phyloP scores from a whole-genome alignment of 352 stramenopile species.

The Pilasporangium apinafurcum region DNA sequence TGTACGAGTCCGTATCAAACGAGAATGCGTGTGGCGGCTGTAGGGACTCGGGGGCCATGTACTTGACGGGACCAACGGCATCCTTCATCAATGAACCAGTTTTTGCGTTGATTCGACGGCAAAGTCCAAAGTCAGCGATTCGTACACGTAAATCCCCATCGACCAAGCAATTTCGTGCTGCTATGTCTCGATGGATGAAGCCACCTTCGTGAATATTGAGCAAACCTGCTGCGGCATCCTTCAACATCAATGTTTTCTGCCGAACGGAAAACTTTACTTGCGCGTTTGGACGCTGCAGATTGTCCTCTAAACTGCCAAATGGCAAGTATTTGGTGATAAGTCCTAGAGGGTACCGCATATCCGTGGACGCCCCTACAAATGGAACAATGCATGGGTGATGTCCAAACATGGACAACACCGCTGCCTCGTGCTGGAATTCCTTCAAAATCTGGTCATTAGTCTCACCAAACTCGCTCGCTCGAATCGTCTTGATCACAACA shows the following conservation, averaged over 20 bases:
- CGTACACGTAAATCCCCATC: slow-evolving; percentile 53
- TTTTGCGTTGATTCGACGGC: slow-evolving; percentile 51
- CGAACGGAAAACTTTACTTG: slow-evolving; percentile 16
- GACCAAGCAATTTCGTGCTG: slow-evolving; percentile 73
- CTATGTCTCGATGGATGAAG: slow-evolving; percentile 79
- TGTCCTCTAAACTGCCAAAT: slow-evolving; percentile 68
- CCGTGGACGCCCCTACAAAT: slow-evolving; percentile 74
- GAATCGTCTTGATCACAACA: slow-evolving; percentile 81
- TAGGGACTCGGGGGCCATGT: slow-evolving; percentile 79
- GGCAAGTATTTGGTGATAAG: slow-evolving; percentile 74
- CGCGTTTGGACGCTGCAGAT: slow-evolving; percentile 30
- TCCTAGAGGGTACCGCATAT: slow-evolving; percentile 53
- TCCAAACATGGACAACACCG: slow-evolving; percentile 76
- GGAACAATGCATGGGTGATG: slow-evolving; percentile 77
- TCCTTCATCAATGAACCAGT: slow-evolving; percentile 56
- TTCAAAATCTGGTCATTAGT: slow-evolving; percentile 66
- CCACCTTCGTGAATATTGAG: slow-evolving; percentile 85
- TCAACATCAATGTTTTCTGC: slow-evolving; percentile 60
- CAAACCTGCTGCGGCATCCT: slow-evolving; percentile 61
- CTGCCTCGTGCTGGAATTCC: slow-evolving; percentile 81
- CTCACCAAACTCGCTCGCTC: slow-evolving; percentile 66
- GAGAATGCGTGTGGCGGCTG: slow-evolving; percentile 70
- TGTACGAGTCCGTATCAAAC: slow-evolving; percentile 72
- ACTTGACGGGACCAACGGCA: slow-evolving; percentile 68
- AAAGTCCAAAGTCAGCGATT: slow-evolving; percentile 79